phyloP scores from a whole-genome alignment of 2,329 filamentous ascomycete genomes.

The Bimuria novae-zelandiae region DNA sequence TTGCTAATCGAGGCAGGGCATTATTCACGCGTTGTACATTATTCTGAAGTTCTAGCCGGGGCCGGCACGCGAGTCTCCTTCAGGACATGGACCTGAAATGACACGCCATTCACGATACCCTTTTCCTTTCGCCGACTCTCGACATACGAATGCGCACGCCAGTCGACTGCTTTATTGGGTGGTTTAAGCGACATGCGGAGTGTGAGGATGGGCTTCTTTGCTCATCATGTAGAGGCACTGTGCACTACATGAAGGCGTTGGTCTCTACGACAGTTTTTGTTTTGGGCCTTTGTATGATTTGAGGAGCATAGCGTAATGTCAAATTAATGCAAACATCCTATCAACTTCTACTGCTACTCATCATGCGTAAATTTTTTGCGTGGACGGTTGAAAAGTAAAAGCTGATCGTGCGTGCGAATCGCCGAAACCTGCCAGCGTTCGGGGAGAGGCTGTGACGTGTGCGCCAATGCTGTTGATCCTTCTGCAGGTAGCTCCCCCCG shows the following conservation, averaged over 20 bases:
- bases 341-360: background rate
- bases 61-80: constrained; percentile 8
- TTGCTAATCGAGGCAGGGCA: constrained; percentile 54
- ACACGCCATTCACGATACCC: constrained; percentile 41
- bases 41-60: constrained; percentile 79
- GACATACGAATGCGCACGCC: too few species aligned
- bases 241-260: constrained; percentile 7
- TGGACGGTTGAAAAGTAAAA: background rate
- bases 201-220: background rate
- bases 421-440: background rate
- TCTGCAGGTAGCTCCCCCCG: too few species aligned
- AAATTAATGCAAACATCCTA: background rate
- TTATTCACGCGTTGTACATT: constrained; percentile 93
- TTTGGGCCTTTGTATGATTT: background rate
- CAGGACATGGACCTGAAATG: constrained; percentile 13
- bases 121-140: constrained; percentile 19
- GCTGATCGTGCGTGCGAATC: background rate
- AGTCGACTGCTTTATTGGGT: background rate
- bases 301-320: constrained; percentile 12
- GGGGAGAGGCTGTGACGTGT: background rate
- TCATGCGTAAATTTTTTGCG: too few species aligned
- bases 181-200: background rate
- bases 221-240: background rate
- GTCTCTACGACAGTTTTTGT: constrained; percentile 2
- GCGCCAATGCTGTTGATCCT: constrained; percentile 7